phyloP scores from a whole-genome alignment of 441 rosid genomes.

The Erysimum pusillum region DNA sequence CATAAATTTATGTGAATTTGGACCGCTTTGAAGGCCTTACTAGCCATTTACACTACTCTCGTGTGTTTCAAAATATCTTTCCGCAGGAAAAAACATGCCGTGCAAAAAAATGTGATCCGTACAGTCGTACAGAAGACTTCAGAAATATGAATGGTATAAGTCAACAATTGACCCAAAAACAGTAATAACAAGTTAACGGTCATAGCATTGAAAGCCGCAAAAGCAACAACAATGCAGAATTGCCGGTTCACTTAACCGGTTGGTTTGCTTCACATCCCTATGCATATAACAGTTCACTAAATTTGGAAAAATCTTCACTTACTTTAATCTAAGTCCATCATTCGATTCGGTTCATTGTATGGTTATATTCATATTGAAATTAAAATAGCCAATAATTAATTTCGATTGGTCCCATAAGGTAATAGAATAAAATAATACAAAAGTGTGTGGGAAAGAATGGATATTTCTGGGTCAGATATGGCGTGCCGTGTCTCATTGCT shows the following conservation, averaged over 20 bases:
- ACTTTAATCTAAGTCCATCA: neutral
- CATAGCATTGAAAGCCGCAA: slow-evolving; percentile 8
- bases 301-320: neutral
- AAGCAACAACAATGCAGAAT: slow-evolving; percentile 5
- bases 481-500: slow-evolving; percentile 44
- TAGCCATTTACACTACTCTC: neutral
- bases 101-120: slow-evolving; percentile 8
- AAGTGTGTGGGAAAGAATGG: slow-evolving; percentile 20
- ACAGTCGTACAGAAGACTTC: slow-evolving; percentile 27
- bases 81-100: neutral
- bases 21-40: neutral
- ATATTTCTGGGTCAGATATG: slow-evolving; percentile 44
- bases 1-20: neutral
- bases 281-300: neutral
- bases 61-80: neutral
- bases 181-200: slow-evolving; percentile 8
- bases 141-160: neutral
- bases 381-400: neutral
- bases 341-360: slow-evolving; percentile 5
- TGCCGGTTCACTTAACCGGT: slow-evolving; percentile 10
- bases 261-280: slow-evolving; percentile 9
- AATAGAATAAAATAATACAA: neutral
- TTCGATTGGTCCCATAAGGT: neutral
- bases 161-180: neutral
- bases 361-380: neutral